Evolutionary conservation across 805 yeast species (phyloP).

Genomic region (Ogataea kodamae): DNA sequence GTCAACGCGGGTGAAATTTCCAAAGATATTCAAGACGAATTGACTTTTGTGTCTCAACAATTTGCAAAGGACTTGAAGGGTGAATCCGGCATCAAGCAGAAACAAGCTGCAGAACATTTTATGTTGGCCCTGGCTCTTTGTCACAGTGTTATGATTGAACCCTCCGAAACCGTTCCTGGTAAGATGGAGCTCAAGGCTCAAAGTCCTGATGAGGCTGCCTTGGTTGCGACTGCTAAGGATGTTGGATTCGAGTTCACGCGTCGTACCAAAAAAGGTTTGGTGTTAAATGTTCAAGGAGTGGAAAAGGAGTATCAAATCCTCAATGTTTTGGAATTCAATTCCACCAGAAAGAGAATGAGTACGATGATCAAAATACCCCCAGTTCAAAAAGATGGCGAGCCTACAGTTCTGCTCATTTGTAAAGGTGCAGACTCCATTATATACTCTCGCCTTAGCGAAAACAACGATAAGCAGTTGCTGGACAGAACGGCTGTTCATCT

Average conservation of each 20-base stretch:
- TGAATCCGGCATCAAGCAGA: conserved; percentile 47
- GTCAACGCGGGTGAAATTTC: conserved; percentile 33
- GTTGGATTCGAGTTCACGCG: conserved; percentile 66
- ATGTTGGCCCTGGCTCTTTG: conserved; percentile 75
- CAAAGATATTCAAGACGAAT: conserved; percentile 47
- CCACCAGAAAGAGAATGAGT: conserved; percentile 87
- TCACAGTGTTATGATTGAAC: conserved; percentile 73
- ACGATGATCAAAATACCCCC: conserved; percentile 69
- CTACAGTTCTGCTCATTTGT: conserved; percentile 64
- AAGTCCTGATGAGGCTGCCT: conserved; percentile 85
- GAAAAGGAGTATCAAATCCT: conserved; percentile 68
- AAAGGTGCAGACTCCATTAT: conserved; percentile 86
- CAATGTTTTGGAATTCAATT: conserved; percentile 72
- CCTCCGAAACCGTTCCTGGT: conserved; percentile 55
- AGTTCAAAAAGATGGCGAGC: conserved; percentile 41
- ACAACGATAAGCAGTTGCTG: conserved; percentile 42
- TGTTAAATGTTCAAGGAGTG: conserved; percentile 67
- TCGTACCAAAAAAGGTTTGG: conserved; percentile 64
- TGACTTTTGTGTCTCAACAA: conserved; percentile 66
- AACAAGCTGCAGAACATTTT: conserved; percentile 63
- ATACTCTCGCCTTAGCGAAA: conserved; percentile 55
- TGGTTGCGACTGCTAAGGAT: conserved; percentile 77
- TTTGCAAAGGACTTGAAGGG: conserved; percentile 63
- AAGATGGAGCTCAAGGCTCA: conserved; percentile 65
- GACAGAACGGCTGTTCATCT: conserved; percentile 68